phyloP scores from a whole-genome alignment of 1,284 basidiomycete species.

The Irpex sp. region DNA sequence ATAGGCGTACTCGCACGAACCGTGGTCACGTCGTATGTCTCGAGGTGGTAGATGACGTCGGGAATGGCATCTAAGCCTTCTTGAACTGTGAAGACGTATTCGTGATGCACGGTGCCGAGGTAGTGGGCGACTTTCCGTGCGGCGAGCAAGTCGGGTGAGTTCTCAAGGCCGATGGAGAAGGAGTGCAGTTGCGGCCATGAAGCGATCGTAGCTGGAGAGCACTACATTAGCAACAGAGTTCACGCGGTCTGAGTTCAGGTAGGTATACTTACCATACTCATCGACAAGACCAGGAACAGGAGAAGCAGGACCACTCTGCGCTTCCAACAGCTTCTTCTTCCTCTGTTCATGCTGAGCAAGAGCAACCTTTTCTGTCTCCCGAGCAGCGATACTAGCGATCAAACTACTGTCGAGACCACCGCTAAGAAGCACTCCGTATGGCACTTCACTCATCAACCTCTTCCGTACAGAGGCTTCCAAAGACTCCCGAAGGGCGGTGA shows the following conservation, averaged over 20 bases:
- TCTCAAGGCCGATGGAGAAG: slow-evolving; percentile 94
- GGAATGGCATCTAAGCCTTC: slow-evolving; percentile 97
- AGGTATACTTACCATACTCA: slow-evolving; percentile 47
- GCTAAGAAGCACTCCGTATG: slow-evolving; percentile 94
- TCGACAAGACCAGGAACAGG: slow-evolving; percentile 41
- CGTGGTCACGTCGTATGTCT: slow-evolving; percentile 99
- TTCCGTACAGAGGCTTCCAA: slow-evolving; percentile 94
- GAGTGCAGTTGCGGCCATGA: slow-evolving; percentile 98
- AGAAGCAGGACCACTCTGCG: slow-evolving; percentile 53
- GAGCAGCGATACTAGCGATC: slow-evolving; percentile 94
- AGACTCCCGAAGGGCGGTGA: slow-evolving; percentile 72
- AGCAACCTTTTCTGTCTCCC: slow-evolving; percentile 93
- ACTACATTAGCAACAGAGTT: background rate
- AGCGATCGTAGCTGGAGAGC: slow-evolving; percentile 62
- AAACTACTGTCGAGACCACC: slow-evolving; percentile 96
- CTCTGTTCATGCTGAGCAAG: slow-evolving; percentile 74
- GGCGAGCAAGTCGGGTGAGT: slow-evolving; percentile 94
- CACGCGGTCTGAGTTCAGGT: background rate
- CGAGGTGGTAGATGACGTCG: slow-evolving; percentile 98
- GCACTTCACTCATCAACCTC: slow-evolving; percentile 98
- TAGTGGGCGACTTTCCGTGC: slow-evolving; percentile 93
- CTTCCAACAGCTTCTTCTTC: slow-evolving; percentile 48
- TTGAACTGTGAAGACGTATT: slow-evolving; percentile 98
- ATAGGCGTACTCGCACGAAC: slow-evolving; percentile 97
- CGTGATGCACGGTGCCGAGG: slow-evolving; percentile 95